Percentiles rank a stretch among this genome's conserved stretches.
Evolutionary conservation across 2,329 filamentous ascomycete genomes (phyloP).

Genomic region (Ophiosphaerella herpotricha): DNA sequence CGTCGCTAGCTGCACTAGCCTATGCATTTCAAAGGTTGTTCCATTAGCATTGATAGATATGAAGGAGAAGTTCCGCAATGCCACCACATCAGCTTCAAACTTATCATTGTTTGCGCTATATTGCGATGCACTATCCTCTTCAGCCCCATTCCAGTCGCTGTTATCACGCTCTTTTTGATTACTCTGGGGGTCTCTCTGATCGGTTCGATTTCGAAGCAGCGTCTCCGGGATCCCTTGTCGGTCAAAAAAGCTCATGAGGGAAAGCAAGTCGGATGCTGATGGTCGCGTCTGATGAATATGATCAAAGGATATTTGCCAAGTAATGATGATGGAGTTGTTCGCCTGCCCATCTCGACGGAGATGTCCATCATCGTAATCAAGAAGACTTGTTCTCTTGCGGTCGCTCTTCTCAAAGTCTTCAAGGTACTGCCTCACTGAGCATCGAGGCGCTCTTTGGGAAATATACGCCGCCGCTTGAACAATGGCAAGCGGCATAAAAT

Average conservation of each 20-base stretch:
- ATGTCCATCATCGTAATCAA: background rate
- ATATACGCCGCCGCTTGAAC: constrained; percentile 28
- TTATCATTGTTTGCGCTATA: constrained; percentile 2
- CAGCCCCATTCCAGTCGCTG: too few species aligned
- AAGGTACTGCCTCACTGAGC: background rate
- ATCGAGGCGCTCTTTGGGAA: constrained; percentile 12
- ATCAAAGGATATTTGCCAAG: constrained; percentile 39
- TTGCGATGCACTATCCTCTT: too few species aligned
- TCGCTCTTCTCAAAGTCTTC: constrained; percentile 38
- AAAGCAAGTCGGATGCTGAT: constrained; percentile 49
- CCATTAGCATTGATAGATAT: constrained; percentile 26
- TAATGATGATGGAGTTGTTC: constrained; percentile 42
- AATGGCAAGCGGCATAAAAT: background rate
- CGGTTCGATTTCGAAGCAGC: background rate
- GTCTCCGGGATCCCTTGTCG: constrained; percentile 45
- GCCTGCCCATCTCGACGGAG: constrained; percentile 12
- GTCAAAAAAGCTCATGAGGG: constrained; percentile 55
- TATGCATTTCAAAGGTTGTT: constrained; percentile 50
- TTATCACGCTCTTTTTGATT: background rate
- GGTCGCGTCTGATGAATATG: constrained; percentile 35
- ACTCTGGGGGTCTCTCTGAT: too few species aligned
- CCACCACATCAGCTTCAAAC: constrained; percentile 37
- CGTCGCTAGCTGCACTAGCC: constrained; percentile 47
- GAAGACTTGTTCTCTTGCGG: constrained; percentile 15
- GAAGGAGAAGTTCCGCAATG: constrained; percentile 47